Percentiles rank a stretch among this genome's conserved stretches.
Conservation (phyloP, 306 rosid species). For the Astragalus glycyphyllos region DNA sequence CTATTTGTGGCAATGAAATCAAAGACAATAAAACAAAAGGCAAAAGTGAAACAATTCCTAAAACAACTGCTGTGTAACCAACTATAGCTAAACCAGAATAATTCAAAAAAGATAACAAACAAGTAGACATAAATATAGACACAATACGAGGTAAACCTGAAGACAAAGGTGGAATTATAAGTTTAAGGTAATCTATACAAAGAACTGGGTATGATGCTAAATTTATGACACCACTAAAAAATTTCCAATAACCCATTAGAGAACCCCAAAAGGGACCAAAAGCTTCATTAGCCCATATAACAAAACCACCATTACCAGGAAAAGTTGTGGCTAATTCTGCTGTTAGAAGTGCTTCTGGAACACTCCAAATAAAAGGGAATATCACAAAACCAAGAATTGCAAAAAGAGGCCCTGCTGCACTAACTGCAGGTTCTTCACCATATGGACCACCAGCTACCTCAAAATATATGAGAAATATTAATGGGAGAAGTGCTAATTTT, state of each 20-base stretch:
- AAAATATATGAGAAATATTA: conserved; percentile 70
- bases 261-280: conserved; percentile 86
- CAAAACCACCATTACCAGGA: conserved; percentile 78
- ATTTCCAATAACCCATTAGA: conserved; percentile 69
- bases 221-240: conserved; percentile 64
- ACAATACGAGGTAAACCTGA: conserved; percentile 46
- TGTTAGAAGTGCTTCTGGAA: conserved; percentile 79
- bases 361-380: conserved; percentile 73
- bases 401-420: conserved; percentile 60
- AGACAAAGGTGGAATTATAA: conserved; percentile 42
- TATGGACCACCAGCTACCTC: conserved; percentile 87
- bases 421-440: conserved; percentile 65
- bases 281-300: conserved; percentile 72
- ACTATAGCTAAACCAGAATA: conserved; percentile 65
- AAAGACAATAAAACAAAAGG: conserved; percentile 57
- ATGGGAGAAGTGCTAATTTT: conserved; percentile 57
- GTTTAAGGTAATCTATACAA: conserved; percentile 60
- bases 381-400: conserved; percentile 61
- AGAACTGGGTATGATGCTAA: conserved; percentile 65
- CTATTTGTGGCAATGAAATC: conserved; percentile 63
- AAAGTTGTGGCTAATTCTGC: conserved; percentile 71
- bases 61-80: conserved; percentile 57
- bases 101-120: conserved; percentile 55
- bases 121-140: conserved; percentile 48
- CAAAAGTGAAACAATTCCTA: conserved; percentile 59